A percentile compares a stretch with the other conserved stretches of the same genome.
phyloP scores from a whole-genome alignment of 306 rosid species.

The Corylus americana region DNA sequence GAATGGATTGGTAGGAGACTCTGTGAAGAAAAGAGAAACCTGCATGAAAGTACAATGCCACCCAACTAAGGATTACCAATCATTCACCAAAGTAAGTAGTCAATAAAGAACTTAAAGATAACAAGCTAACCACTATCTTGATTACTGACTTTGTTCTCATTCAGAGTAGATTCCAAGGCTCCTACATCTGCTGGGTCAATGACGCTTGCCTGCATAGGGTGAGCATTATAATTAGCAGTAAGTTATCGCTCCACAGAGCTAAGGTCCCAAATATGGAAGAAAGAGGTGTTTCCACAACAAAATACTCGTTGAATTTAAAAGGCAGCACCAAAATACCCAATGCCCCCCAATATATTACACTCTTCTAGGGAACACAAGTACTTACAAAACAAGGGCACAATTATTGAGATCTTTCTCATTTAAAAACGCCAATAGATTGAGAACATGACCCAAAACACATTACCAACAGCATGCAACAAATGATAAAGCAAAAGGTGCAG shows the following conservation, averaged over 20 bases:
- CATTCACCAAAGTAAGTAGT: slow-evolving; percentile 2
- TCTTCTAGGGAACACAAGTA: slow-evolving; percentile 1
- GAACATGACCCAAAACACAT: background rate
- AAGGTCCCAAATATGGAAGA: too few species aligned
- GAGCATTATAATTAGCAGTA: slow-evolving; percentile 16
- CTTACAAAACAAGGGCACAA: background rate
- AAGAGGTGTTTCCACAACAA: too few species aligned
- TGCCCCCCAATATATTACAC: background rate
- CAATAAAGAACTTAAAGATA: background rate
- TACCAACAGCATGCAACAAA: background rate
- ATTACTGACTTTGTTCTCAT: slow-evolving; percentile 69
- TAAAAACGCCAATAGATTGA: background rate
- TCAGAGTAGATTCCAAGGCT: slow-evolving; percentile 72
- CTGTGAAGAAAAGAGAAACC: slow-evolving; percentile 93
- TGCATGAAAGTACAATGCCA: slow-evolving; percentile 36
- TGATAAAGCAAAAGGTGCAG: slow-evolving; percentile 6
- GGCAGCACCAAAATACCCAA: background rate
- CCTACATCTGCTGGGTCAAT: slow-evolving; percentile 84
- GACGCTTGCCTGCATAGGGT: slow-evolving; percentile 62
- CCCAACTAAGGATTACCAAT: slow-evolving; percentile 7
- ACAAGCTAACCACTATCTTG: slow-evolving; percentile 12
- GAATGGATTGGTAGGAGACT: slow-evolving; percentile 97
- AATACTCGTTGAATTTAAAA: background rate
- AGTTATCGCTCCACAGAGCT: background rate
- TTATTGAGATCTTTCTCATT: background rate